Evolutionary conservation across 225 moss, liverwort and hornwort genomes (phyloP).

Genomic region (Climacium dendroides): DNA sequence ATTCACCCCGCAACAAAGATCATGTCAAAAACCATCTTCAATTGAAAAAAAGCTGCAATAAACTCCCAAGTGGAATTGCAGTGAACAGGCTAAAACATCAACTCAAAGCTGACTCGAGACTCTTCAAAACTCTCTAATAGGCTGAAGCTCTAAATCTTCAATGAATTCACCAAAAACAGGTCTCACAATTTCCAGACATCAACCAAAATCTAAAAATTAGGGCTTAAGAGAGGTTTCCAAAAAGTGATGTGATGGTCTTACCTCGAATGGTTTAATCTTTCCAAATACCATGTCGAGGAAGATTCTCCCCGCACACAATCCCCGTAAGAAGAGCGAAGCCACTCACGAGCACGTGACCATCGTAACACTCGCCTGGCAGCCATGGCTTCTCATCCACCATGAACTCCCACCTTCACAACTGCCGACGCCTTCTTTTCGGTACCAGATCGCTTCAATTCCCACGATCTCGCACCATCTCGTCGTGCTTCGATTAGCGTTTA

Average conservation of each 20-base stretch:
- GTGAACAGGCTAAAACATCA: not conserved
- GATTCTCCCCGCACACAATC: not conserved
- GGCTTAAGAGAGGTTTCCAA: not conserved
- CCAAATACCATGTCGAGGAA: not conserved
- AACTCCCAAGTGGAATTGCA: not conserved
- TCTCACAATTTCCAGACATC: not conserved
- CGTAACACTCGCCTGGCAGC: not conserved
- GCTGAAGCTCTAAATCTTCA: not conserved
- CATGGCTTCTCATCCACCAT: slow-evolving; percentile 4
- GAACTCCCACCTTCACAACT: not conserved
- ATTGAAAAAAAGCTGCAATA: not conserved
- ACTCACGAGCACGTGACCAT: not conserved
- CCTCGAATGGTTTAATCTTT: not conserved
- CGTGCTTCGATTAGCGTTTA: not conserved
- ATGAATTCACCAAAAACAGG: not conserved
- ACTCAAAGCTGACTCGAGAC: not conserved
- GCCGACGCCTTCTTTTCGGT: not conserved
- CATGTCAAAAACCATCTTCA: not conserved
- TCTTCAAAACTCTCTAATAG: not conserved
- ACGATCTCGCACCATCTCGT: not conserved
- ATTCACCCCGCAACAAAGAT: not conserved
- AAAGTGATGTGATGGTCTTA: not conserved
- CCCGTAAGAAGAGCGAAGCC: not conserved
- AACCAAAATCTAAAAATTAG: not conserved
- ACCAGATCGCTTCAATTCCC: not conserved